A percentile compares a stretch with the other conserved stretches of the same genome.
phyloP scores from a whole-genome alignment of 164 flowering plant species.

The Tinospora cordifolia region DNA sequence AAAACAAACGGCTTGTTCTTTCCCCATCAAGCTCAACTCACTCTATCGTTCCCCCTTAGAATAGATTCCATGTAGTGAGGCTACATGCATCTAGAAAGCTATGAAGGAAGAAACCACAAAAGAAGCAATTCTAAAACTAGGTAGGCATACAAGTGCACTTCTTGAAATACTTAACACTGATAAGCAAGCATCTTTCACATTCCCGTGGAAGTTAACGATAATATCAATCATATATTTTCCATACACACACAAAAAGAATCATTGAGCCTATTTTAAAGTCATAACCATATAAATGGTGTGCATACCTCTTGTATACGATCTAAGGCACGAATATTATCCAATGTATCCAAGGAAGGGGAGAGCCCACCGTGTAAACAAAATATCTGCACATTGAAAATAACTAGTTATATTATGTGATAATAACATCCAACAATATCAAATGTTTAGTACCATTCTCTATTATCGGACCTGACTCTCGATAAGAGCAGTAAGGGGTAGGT shows the following conservation, averaged over 20 bases:
- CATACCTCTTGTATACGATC: constrained; percentile 46
- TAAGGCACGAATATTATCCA: constrained; percentile 36
- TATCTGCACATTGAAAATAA: constrained; percentile 19
- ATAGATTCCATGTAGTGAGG: no score
- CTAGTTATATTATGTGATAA: not conserved
- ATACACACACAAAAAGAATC: not conserved
- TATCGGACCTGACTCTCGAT: constrained; percentile 35
- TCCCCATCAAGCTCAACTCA: no score
- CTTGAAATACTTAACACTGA: no score
- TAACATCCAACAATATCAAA: not conserved
- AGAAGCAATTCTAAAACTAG: no score
- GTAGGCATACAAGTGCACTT: no score
- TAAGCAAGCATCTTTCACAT: no score
- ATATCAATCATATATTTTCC: not conserved
- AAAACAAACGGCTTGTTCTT: no score
- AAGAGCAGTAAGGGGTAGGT: constrained; percentile 45
- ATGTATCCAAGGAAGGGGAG: constrained; percentile 43
- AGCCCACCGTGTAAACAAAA: constrained; percentile 49
- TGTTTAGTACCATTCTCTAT: constrained; percentile 5
- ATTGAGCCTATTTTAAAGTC: not conserved
- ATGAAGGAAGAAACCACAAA: no score
- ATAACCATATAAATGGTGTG: constrained; percentile 1
- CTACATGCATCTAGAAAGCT: no score
- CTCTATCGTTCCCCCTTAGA: no score
- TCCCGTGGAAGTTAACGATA: no score